Evolutionary conservation across 2,329 filamentous ascomycete species (phyloP), one percentile per base, ranked within the genome.

Genomic region (Aspergillus aculeatus): DNA sequence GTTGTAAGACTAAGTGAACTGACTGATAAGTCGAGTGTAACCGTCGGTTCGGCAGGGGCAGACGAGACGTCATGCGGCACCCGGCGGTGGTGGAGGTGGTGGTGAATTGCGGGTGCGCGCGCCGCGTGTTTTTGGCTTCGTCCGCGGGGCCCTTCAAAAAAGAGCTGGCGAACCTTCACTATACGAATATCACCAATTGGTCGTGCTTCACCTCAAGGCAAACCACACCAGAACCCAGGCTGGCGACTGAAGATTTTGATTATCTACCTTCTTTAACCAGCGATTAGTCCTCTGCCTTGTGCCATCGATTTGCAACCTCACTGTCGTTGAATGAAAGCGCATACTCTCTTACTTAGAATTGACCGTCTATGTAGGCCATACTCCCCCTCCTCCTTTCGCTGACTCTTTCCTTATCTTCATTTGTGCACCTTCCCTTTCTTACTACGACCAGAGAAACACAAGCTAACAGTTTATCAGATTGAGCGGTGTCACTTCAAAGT

Each of bases 31-130:
- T n/a, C 26, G 26, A 10, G 26, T 29, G 26, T 9, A 26, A 26
- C 26, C 7, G 26, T 29, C 26, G 26, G 26, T 29, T 24, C 51
- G 51, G 52, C 24, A 47, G 41, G 16, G 53, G 41, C 21, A 26
- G 32, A 29, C 53, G 53, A 44, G 61, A 72, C 71, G 71, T 73
- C 71, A 73, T 71, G 66, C 65, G 61, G 57, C 60, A 57, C 60
- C 53, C 56, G 32, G 31, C 31, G 35, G 38, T 41, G 38, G 35
- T 35, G 10, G 12, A 35, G 32, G 32, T 14, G 35, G 38, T 44
- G 38, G 38, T 35, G 11, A 35, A 35, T 16, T 19, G 38, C 38
- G 38, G 38, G 38, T 60, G 57, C 50, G 47, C 32, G 26, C 50
- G 54, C 31, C 61, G 61, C 61, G 59, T 62, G 55, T 66, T 67